These are phyloP conservation scores for Millerozyma miso DNA, from an alignment of 805 yeast genomes.

Conservation along the genomic window DNA sequence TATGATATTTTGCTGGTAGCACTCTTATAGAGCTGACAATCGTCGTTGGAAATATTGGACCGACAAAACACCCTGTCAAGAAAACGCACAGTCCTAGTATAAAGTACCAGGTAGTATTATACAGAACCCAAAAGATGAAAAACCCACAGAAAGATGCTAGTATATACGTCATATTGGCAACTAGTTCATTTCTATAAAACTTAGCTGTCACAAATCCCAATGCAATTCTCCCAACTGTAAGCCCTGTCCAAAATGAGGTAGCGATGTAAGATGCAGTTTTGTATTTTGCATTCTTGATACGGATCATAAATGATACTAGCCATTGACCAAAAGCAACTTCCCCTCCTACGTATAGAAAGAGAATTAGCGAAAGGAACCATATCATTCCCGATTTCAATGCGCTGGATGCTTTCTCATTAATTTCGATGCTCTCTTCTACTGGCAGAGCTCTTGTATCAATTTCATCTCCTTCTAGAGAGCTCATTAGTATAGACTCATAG, in stretches of 20 bases:
- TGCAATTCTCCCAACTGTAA: constrained; percentile 45
- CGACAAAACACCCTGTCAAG: constrained; percentile 45
- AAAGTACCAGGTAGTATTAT: constrained; percentile 24
- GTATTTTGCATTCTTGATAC: constrained; percentile 36
- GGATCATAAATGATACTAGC: constrained; percentile 44
- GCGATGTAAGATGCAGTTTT: constrained; percentile 43
- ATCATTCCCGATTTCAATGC: constrained; percentile 32
- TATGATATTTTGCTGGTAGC: constrained; percentile 56
- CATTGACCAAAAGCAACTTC: constrained; percentile 53
- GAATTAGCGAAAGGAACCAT: constrained; percentile 35
- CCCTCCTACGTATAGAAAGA: constrained; percentile 49
- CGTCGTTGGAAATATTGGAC: constrained; percentile 63
- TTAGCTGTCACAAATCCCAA: constrained; percentile 53
- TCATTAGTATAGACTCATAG: constrained; percentile 11
- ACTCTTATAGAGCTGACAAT: constrained; percentile 59
- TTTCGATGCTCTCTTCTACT: not conserved
- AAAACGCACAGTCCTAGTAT: constrained; percentile 34
- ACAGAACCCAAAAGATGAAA: constrained; percentile 21
- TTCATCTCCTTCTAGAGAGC: constrained; percentile 6
- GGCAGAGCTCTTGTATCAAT: constrained; percentile 1
- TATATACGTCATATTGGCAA: constrained; percentile 41
- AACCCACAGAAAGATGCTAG: constrained; percentile 25
- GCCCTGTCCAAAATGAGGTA: constrained; percentile 48
- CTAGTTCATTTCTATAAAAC: constrained; percentile 43
- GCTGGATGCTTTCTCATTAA: constrained; percentile 12